These are phyloP conservation scores for Penicillium sp. DNA, from an alignment of 2,329 filamentous ascomycete species.

Conservation along the genomic window DNA sequence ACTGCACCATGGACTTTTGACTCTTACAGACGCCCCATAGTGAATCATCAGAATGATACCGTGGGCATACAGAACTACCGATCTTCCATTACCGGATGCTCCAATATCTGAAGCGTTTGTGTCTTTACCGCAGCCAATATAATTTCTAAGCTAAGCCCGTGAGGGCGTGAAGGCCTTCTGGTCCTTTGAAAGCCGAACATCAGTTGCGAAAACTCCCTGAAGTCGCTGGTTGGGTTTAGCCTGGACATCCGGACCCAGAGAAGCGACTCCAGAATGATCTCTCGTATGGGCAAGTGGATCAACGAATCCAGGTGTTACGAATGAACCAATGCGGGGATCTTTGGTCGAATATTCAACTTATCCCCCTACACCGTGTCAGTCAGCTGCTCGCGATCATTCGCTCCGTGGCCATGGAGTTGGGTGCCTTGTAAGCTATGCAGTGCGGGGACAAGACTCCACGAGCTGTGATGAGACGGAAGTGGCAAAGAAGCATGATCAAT, in stretches of 20 bases:
- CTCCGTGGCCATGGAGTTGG: not conserved
- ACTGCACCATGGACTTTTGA: conserved; percentile 51
- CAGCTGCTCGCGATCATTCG: not conserved
- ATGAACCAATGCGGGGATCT: conserved; percentile 44
- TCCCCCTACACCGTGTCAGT: not conserved
- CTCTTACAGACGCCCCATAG: conserved; percentile 54
- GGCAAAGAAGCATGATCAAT: no score
- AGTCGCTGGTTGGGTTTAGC: conserved; percentile 45
- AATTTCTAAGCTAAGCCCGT: not conserved
- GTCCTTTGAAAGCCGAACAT: conserved; percentile 26
- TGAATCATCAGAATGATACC: conserved; percentile 49
- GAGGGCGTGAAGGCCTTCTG: conserved; percentile 37
- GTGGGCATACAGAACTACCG: conserved; percentile 45
- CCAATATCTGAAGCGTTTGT: not conserved
- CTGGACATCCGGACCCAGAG: conserved; percentile 35
- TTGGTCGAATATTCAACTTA: conserved; percentile 35
- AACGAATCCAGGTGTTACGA: conserved; percentile 39
- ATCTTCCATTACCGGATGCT: not conserved
- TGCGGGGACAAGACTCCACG: not conserved
- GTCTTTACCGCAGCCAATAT: not conserved
- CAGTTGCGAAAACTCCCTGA: conserved; percentile 21
- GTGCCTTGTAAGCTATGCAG: not conserved
- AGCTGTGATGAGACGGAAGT: not conserved
- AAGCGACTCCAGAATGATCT: conserved; percentile 23
- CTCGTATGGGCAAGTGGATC: conserved; percentile 20